phyloP scores from a whole-genome alignment of 2,329 filamentous ascomycete species.

The Calonectria multiphialidica region DNA sequence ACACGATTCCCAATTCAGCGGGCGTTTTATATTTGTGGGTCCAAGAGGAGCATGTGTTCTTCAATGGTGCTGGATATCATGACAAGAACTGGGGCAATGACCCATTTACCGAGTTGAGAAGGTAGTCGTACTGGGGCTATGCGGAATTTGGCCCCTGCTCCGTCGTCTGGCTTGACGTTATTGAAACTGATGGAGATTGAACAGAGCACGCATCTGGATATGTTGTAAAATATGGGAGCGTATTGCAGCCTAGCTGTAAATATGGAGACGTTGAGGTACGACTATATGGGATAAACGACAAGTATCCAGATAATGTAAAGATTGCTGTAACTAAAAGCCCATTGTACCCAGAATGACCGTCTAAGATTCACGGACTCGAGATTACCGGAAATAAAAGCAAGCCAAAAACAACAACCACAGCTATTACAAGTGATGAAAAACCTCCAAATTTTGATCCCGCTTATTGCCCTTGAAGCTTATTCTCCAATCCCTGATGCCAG shows the following conservation, averaged over 20 bases:
- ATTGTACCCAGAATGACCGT: too few relatives aligned
- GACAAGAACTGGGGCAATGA: conserved; percentile 7
- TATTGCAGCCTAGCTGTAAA: background rate
- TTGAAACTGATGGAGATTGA: background rate
- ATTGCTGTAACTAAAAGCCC: too few relatives aligned
- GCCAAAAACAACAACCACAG: too few relatives aligned
- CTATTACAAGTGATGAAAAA: too few relatives aligned
- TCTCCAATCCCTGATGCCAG: too few relatives aligned
- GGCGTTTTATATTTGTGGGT: background rate
- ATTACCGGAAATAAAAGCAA: too few relatives aligned
- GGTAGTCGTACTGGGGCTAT: conserved; percentile 4
- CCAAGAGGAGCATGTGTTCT: background rate
- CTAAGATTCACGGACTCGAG: too few relatives aligned
- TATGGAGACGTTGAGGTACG: background rate
- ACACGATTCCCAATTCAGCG: background rate
- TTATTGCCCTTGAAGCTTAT: too few relatives aligned
- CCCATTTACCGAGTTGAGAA: background rate
- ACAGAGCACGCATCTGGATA: background rate
- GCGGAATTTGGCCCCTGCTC: background rate
- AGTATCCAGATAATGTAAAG: too few relatives aligned
- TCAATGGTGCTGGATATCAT: background rate
- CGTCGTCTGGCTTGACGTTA: background rate
- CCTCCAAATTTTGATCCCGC: too few relatives aligned
- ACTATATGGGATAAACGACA: background rate
- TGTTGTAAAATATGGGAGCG: background rate